These are phyloP conservation scores for Epichloe bromicola DNA, from an alignment of 2,329 filamentous ascomycete genomes.

Conservation along the genomic window DNA sequence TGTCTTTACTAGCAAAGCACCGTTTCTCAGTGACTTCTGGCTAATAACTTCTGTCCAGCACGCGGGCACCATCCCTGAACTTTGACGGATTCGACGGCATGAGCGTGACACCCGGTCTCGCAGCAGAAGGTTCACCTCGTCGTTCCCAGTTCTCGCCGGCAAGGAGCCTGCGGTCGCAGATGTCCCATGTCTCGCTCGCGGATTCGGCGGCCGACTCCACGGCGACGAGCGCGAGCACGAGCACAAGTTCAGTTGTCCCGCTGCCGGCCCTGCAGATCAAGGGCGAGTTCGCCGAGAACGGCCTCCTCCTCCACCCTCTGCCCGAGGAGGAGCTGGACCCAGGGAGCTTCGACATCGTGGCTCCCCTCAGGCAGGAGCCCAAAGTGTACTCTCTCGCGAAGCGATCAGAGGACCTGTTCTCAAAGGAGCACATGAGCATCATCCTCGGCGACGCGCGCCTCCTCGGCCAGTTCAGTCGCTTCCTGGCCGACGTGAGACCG, in stretches of 20 bases:
- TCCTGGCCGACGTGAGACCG: conserved; percentile 46
- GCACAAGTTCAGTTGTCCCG: too few species aligned
- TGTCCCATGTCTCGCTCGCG: not conserved
- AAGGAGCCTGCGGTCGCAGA: not conserved
- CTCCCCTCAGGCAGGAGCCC: not conserved
- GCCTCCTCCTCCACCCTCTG: not conserved
- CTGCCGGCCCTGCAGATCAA: conserved; percentile 1
- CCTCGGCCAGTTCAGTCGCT: conserved; percentile 53
- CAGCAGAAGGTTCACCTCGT: not conserved
- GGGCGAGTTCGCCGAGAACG: not conserved
- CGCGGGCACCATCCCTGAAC: not conserved
- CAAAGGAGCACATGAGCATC: conserved; percentile 46
- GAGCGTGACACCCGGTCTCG: too few species aligned
- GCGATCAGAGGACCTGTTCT: conserved; percentile 54
- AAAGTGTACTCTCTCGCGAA: conserved; percentile 41
- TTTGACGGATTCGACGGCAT: conserved; percentile 1
- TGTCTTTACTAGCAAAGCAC: not conserved
- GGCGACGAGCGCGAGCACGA: not conserved
- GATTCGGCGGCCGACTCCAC: not conserved
- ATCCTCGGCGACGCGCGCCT: conserved; percentile 53
- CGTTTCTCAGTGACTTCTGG: not conserved
- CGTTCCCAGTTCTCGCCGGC: not conserved
- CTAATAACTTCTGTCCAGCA: not conserved
- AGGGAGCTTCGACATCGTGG: conserved; percentile 1
- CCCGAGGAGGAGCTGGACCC: not conserved